Conservation (phyloP, 805 yeast species). For the baker's yeast (Saccharomyces cerevisiae) region DNA sequence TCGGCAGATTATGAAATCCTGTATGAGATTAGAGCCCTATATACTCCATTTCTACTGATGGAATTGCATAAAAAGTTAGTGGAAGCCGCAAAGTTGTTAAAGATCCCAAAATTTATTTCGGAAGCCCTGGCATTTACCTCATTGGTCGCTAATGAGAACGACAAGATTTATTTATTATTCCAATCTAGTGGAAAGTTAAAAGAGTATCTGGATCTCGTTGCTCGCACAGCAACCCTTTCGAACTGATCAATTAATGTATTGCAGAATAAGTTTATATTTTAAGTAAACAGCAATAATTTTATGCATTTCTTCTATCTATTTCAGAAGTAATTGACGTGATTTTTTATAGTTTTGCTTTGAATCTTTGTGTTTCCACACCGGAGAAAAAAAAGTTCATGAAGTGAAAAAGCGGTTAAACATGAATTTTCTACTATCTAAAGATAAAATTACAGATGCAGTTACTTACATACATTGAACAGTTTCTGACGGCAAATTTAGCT, state of each 20-base stretch:
- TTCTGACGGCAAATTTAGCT: slow-evolving; percentile 2
- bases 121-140: slow-evolving; percentile 55
- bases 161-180: slow-evolving; percentile 55
- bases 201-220: slow-evolving; percentile 45
- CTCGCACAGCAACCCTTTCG: slow-evolving; percentile 44
- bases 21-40: slow-evolving; percentile 51
- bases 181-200: slow-evolving; percentile 45
- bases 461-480: too few relatives aligned
- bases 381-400: background rate
- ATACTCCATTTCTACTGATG: slow-evolving; percentile 65
- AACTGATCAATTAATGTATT: background rate
- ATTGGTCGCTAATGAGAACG: slow-evolving; percentile 59
- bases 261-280: background rate
- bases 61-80: slow-evolving; percentile 53
- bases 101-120: slow-evolving; percentile 38
- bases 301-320: background rate
- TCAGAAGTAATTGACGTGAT: too few relatives aligned
- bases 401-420: too few relatives aligned
- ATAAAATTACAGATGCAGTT: too few relatives aligned
- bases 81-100: slow-evolving; percentile 32
- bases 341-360: too few relatives aligned
- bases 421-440: too few relatives aligned
- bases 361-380: background rate
- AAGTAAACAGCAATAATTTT: background rate
- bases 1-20: slow-evolving; percentile 34